Percentiles rank a stretch among this genome's conserved stretches.
Evolutionary conservation across 169 alveolate species (phyloP).

Genomic region (Plasmodium coatneyi): DNA sequence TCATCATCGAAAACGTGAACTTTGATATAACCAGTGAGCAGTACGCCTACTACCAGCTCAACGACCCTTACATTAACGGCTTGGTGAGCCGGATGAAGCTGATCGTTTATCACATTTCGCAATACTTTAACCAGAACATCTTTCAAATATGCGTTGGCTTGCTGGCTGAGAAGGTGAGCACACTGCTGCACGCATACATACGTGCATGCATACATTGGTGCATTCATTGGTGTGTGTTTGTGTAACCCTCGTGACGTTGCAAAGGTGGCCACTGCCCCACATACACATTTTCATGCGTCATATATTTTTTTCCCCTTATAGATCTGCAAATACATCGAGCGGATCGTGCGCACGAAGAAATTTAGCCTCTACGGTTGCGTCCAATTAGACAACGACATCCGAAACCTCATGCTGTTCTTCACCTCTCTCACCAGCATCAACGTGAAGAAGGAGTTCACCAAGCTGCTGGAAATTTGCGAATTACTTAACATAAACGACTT

Average conservation of each 20-base stretch:
- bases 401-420: conserved; percentile 64
- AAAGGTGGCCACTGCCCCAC: background rate
- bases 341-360: conserved; percentile 39
- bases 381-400: conserved; percentile 69
- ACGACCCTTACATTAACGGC: conserved; percentile 59
- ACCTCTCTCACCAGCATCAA: conserved; percentile 60
- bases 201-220: background rate
- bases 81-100: conserved; percentile 37
- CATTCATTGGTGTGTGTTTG: background rate
- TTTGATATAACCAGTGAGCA: conserved; percentile 64
- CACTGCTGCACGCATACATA: too few species aligned
- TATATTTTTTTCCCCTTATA: background rate
- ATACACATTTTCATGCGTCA: background rate
- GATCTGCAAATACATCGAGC: conserved; percentile 73
- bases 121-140: conserved; percentile 52
- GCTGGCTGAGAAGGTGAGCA: conserved; percentile 72
- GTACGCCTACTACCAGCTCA: conserved; percentile 61
- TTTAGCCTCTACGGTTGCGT: conserved; percentile 68
- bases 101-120: conserved; percentile 19
- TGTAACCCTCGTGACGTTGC: background rate
- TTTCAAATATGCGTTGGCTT: conserved; percentile 15
- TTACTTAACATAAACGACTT: conserved; percentile 43
- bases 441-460: conserved; percentile 55
- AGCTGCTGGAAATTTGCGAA: conserved; percentile 65
- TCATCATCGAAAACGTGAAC: conserved; percentile 45